phyloP scores from a whole-genome alignment of 306 rosid genomes.

The Dalbergia cochinchinensis region DNA sequence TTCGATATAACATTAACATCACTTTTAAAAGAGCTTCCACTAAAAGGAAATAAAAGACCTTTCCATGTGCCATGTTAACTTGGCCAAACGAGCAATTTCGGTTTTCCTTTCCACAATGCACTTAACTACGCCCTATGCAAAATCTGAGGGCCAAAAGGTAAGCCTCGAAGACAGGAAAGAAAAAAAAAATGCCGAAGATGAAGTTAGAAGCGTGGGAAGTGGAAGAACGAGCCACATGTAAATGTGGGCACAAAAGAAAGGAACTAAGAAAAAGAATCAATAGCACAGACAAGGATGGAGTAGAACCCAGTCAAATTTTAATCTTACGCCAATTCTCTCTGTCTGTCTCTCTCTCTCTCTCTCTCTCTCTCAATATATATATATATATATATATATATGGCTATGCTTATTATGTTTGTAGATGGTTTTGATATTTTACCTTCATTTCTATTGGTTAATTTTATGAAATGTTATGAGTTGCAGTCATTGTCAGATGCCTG shows the following conservation, averaged over 20 bases:
- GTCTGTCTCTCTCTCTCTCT: too few relatives aligned
- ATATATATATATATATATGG: background rate
- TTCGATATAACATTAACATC: background rate
- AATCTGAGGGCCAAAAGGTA: conserved; percentile 29
- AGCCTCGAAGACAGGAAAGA: conserved; percentile 22
- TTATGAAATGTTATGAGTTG: conserved; percentile 8
- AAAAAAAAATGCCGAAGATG: background rate
- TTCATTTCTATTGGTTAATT: conserved; percentile 6
- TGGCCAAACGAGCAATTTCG: background rate
- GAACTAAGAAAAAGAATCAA: conserved; percentile 4
- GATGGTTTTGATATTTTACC: background rate
- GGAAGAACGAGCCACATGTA: conserved; percentile 46
- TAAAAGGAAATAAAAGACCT: background rate
- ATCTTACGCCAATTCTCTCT: background rate
- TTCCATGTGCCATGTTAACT: conserved; percentile 19
- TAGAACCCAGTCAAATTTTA: conserved; percentile 21
- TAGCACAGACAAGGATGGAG: conserved; percentile 25
- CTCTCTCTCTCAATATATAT: too few relatives aligned
- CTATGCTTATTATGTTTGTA: background rate
- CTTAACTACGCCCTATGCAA: background rate
- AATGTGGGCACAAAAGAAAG: conserved; percentile 14
- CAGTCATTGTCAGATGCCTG: conserved; percentile 20
- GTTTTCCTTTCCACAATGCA: conserved; percentile 10
- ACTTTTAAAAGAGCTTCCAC: background rate
- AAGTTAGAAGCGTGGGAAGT: conserved; percentile 31